Evolutionary conservation across 352 stramenopile species (phyloP), one percentile per base, ranked within the genome.

Genomic region (Globisporangium acanthophoron): DNA sequence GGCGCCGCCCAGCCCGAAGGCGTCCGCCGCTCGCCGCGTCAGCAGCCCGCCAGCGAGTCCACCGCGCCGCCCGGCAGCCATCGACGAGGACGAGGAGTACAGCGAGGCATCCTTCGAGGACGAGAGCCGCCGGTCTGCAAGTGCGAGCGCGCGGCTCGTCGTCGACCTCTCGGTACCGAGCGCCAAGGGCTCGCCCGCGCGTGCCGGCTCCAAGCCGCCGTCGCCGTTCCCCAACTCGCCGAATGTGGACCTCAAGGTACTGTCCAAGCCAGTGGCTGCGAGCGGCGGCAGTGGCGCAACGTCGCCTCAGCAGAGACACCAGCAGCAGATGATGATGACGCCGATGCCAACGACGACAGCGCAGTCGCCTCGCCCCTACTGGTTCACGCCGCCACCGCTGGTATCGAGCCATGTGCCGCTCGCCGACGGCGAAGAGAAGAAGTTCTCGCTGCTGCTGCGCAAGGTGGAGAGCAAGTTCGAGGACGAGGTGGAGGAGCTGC

Each of bases 401-500:
- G 41, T 21, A 27, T 27, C 24, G 24, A 27, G 24, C 24, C 24
- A 27, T 27, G 24, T 27, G 47, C 51, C n/a, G 5, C 27, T 54
- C 45, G 54, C 50, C 31, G 71, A 70, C 47, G 63, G 65, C 58
- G 71, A 73, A 49, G 67, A 77, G 43, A 71, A 69, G 60, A 79
- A 77, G 46, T 70, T 91, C 58, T 87, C 84, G 63, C 58, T 92
- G 61, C 70, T 91, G 51, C 65, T 91, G 51, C 80, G 84, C 40
- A 85, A 88, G 49, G 56, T 91, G 18, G 84, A 94, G 62, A 87
- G 74, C 58, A 89, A 89, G 56, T 88, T 88, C 54, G 69, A 85
- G 58, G 82, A 92, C 62, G 80, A 94, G 51, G 67, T 92, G 18
- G 82, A 92, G 52, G 65, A 74, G 43, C 70, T 92, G 7, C 81